phyloP scores from a whole-genome alignment of 2,329 filamentous ascomycete species.

The Monilinia laxa region DNA sequence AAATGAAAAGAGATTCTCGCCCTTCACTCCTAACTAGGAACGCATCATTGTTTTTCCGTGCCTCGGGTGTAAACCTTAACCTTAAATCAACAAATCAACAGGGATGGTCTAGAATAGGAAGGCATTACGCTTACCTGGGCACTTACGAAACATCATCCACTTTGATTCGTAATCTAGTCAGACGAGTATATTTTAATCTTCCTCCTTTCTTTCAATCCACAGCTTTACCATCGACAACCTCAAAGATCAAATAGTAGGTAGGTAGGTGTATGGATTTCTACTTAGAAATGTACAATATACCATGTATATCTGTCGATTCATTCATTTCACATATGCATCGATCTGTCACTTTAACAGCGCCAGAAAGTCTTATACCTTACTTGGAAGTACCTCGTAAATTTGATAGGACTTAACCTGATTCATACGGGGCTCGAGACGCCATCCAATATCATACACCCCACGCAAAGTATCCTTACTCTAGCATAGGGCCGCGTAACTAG shows the following conservation, averaged over 20 bases:
- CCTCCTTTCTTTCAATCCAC: not conserved
- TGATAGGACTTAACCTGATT: not conserved
- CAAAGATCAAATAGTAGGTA: no score
- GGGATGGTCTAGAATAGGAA: no score
- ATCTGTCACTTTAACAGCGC: not conserved
- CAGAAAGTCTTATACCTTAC: not conserved
- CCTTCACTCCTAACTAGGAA: not conserved
- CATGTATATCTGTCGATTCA: no score
- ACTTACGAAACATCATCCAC: not conserved
- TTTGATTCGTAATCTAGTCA: not conserved
- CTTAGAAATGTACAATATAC: no score
- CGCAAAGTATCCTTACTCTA: not conserved
- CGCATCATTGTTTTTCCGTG: not conserved
- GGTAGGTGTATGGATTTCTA: no score
- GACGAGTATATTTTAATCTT: not conserved
- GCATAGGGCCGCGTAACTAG: not conserved
- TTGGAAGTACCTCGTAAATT: not conserved
- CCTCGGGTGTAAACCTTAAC: not conserved
- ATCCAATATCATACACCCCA: not conserved
- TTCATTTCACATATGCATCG: no score
- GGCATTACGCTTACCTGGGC: no score
- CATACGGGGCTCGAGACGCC: not conserved
- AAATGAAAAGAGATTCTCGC: no score
- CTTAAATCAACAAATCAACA: not conserved
- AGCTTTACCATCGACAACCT: no score